Evolutionary conservation across 768 basidiomycete genomes (phyloP).

Genomic region (Pilatotrama ljubarskyi): DNA sequence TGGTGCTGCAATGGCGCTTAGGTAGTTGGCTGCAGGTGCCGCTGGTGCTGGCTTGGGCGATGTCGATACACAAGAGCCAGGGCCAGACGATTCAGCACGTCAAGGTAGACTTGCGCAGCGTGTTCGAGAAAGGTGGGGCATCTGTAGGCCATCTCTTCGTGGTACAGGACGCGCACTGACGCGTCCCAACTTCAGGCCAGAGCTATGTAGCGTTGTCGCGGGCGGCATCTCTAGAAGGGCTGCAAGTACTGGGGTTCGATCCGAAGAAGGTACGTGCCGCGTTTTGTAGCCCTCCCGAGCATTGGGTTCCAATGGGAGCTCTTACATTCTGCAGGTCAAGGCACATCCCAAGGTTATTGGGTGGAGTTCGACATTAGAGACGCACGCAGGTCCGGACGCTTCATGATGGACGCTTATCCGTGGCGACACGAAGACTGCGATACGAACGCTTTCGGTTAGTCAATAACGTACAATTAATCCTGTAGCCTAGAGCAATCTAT

Average conservation of each 20-base stretch:
- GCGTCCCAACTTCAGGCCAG: conserved; percentile 36
- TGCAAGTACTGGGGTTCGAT: conserved; percentile 55
- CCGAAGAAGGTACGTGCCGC: conserved; percentile 43
- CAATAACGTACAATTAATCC: conserved; percentile 10
- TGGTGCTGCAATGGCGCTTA: neutral
- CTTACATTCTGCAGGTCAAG: conserved; percentile 34
- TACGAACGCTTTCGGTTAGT: neutral
- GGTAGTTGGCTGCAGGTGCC: conserved; percentile 48
- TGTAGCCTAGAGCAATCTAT: neutral
- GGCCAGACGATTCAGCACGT: conserved; percentile 71
- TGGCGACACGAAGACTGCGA: neutral
- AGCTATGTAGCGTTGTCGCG: conserved; percentile 53
- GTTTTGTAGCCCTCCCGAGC: neutral
- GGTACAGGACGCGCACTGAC: neutral
- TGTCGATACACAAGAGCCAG: conserved; percentile 78
- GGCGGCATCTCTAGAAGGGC: conserved; percentile 52
- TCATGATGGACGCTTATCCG: neutral
- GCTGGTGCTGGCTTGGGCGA: conserved; percentile 75
- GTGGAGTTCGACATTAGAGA: conserved; percentile 40
- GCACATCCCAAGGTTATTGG: conserved; percentile 46
- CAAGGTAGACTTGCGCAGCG: conserved; percentile 61
- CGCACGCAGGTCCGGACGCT: neutral
- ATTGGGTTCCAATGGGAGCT: too few species aligned
- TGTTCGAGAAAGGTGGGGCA: conserved; percentile 57
- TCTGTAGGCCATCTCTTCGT: neutral